Evolutionary conservation across 164 flowering plant genomes (phyloP).

Genomic region (Magnolia changhungtana): DNA sequence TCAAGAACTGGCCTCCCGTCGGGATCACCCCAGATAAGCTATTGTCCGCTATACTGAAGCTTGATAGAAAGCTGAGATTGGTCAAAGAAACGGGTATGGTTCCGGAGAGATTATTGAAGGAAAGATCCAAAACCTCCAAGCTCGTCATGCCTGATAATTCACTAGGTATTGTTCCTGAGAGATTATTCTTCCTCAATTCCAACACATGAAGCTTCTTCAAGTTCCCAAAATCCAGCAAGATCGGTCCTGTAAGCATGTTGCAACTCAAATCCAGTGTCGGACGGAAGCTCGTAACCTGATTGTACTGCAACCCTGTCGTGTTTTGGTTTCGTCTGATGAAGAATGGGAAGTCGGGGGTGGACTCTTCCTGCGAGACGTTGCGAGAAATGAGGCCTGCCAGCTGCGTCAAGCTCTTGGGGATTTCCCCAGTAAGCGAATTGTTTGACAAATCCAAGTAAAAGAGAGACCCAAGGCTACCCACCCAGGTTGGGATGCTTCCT

Average conservation of each 20-base stretch:
- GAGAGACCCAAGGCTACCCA: constrained; percentile 19
- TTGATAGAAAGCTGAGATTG: constrained; percentile 23
- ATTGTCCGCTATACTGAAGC: constrained; percentile 63
- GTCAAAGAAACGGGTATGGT: constrained; percentile 20
- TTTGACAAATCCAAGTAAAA: constrained; percentile 30
- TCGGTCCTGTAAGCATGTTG: constrained; percentile 19
- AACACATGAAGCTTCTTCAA: constrained; percentile 17
- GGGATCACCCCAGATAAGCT: constrained; percentile 64
- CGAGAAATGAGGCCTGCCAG: constrained; percentile 14
- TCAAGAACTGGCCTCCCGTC: constrained; percentile 58
- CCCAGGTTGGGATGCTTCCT: constrained; percentile 45
- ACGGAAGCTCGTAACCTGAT: constrained; percentile 16
- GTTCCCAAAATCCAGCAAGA: constrained; percentile 22
- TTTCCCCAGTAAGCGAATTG: constrained; percentile 23
- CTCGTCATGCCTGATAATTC: constrained; percentile 17
- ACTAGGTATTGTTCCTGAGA: constrained; percentile 13
- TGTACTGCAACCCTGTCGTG: constrained; percentile 8
- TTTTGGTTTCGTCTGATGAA: constrained; percentile 5
- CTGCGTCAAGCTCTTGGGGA: constrained; percentile 22
- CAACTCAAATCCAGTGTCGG: constrained; percentile 16
- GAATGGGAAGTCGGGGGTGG: constrained; percentile 8
- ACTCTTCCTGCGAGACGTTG: not conserved
- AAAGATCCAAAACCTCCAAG: constrained; percentile 23
- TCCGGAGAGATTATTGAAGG: constrained; percentile 22
- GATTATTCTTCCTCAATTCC: constrained; percentile 17